Evolutionary conservation across 73 alveolate genomes (phyloP).

Genomic region (Urostyla sp.): DNA sequence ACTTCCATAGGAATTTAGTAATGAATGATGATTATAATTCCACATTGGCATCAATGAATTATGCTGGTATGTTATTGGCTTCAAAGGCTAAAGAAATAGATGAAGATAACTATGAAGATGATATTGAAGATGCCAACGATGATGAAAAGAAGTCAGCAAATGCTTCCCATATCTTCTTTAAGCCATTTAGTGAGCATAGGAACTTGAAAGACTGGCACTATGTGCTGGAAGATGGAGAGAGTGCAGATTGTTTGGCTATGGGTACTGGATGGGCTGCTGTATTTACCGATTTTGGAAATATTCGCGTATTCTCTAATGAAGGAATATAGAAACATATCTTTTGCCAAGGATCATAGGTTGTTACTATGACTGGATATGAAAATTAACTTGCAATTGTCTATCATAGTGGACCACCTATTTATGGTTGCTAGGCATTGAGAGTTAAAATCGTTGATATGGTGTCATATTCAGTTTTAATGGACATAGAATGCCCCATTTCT

Average conservation of each 20-base stretch:
- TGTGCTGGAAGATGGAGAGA: conserved; percentile 56
- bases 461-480: conserved; percentile 22
- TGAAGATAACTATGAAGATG: conserved; percentile 69
- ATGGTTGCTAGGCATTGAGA: conserved; percentile 60
- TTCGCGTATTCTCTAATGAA: conserved; percentile 63
- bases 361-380: conserved; percentile 66
- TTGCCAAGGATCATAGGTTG: conserved; percentile 50
- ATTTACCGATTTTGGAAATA: conserved; percentile 58
- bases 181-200: conserved; percentile 32
- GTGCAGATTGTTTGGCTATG: conserved; percentile 55
- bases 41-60: conserved; percentile 47
- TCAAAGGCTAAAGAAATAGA: conserved; percentile 50
- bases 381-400: conserved; percentile 52
- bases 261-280: conserved; percentile 64
- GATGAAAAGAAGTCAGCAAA: conserved; percentile 42
- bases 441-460: conserved; percentile 52
- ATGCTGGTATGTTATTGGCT: conserved; percentile 64
- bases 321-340: conserved; percentile 62
- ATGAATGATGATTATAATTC: conserved; percentile 54
- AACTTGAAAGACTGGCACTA: conserved; percentile 55
- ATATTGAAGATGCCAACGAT: conserved; percentile 45
- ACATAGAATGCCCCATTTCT: conserved; percentile 54
- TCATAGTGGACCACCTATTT: conserved; percentile 71
- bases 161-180: conserved; percentile 10
- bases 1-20: conserved; percentile 52